Conservation (phyloP, 768 basidiomycete genomes). For the Phylloporus scabripes region DNA sequence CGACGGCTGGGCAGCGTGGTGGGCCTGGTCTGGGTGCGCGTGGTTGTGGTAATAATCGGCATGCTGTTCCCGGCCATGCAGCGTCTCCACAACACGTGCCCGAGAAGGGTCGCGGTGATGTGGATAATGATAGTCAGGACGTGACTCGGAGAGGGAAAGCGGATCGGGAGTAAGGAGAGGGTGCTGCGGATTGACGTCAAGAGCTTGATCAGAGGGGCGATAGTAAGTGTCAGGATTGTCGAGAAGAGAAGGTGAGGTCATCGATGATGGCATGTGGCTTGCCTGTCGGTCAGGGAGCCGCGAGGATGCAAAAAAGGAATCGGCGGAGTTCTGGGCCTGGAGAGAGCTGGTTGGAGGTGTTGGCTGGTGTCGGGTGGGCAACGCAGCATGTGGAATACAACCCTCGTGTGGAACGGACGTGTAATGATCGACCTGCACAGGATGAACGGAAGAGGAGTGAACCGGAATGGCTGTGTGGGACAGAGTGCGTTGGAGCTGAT, state of each 20-base stretch:
- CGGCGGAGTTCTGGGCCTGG: slow-evolving; percentile 15
- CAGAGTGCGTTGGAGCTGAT: slow-evolving; percentile 29
- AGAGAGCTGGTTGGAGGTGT: slow-evolving; percentile 18
- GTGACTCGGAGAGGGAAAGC: slow-evolving; percentile 27
- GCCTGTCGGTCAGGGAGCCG: slow-evolving; percentile 21
- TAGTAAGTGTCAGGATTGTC: slow-evolving; percentile 24
- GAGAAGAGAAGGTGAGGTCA: slow-evolving; percentile 25
- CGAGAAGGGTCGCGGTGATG: slow-evolving; percentile 24
- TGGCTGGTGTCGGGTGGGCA: slow-evolving; percentile 17
- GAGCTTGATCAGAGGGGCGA: slow-evolving; percentile 22
- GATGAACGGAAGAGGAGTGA: slow-evolving; percentile 26
- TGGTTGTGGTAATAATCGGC: slow-evolving; percentile 25
- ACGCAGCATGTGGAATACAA: slow-evolving; percentile 23
- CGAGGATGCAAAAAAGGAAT: slow-evolving; percentile 23
- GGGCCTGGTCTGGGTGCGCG: slow-evolving; percentile 16
- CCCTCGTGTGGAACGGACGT: slow-evolving; percentile 28
- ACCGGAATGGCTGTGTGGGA: slow-evolving; percentile 24
- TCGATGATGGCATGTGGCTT: slow-evolving; percentile 24
- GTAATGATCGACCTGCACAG: slow-evolving; percentile 34
- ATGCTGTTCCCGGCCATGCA: slow-evolving; percentile 22
- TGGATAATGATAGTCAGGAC: slow-evolving; percentile 26
- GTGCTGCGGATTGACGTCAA: slow-evolving; percentile 29
- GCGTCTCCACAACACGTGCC: slow-evolving; percentile 23
- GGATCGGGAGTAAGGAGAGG: slow-evolving; percentile 25
- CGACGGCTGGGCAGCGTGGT: slow-evolving; percentile 12